Evolutionary conservation across 2,329 filamentous ascomycete genomes (phyloP), one percentile per base, ranked within the genome.

Genomic region (Ceratocystis albifundus): DNA sequence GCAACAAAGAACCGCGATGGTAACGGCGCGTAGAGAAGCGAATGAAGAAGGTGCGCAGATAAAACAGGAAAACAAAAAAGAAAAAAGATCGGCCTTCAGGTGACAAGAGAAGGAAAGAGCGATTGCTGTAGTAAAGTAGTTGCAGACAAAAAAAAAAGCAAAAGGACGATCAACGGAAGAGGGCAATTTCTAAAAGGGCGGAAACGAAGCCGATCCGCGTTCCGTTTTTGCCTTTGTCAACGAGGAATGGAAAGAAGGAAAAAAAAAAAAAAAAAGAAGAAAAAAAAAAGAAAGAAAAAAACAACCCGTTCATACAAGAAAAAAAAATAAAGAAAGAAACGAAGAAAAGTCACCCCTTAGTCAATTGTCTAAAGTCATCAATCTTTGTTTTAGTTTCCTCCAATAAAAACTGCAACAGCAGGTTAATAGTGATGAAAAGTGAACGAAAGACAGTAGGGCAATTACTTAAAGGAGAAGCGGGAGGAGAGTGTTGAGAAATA

Each of bases 281-380:
- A 25, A 67, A 69, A 65, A 63, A 62, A 61, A 66, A 65, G n/a
- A n/a, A 64, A 65, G 65, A 25, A 25, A 67, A 69, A 65, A 63
- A 62, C 59, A 66, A 65, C n/a, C 3, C 10, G 36, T 41, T 41
- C 36, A 41, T 41, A 66, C 55, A 68, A 68, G 65, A 68, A 69
- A 68, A 64, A 65, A 66, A 25, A 25, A 67, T 61, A 66, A 65
- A 65, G 68, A 66, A 69, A 67, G 68, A 65, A 65, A 65, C 68
- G 44, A 61, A 64, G 64, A 61, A 66, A 67, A 66, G 32, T 22
- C 22, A 45, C 44, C 44, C 44, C 44, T 44, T 64, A 59, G 32
- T 32, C 55, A 32, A 32, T 59, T 57, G 55, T 17, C 30, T 30
- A 59, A 59, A 10, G 61, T 30, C 20, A 44, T 30, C 20, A 44